Conservation (phyloP, 306 rosid genomes). For the Corylus americana region DNA sequence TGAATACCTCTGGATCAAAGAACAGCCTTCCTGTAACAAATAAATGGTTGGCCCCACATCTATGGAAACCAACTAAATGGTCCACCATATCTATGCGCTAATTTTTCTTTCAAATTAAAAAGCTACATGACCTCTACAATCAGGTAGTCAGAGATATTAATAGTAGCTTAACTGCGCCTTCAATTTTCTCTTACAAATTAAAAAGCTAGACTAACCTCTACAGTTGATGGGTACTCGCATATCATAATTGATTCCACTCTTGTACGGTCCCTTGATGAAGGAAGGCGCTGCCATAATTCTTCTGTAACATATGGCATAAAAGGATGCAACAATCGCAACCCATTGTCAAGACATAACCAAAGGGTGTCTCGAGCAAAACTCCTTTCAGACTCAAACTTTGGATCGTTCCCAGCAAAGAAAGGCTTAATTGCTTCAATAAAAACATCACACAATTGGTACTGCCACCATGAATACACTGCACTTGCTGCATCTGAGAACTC, state of each 20-base stretch:
- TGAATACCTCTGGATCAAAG: neutral
- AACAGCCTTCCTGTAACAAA: neutral
- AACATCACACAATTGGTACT: conserved; percentile 92
- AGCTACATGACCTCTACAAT: neutral
- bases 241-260: conserved; percentile 79
- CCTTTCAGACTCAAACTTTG: conserved; percentile 57
- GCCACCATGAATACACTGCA: conserved; percentile 92
- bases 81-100: neutral
- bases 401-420: conserved; percentile 66
- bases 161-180: neutral
- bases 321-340: conserved; percentile 93
- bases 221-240: conserved; percentile 62
- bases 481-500: conserved; percentile 86
- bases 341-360: conserved; percentile 92
- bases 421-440: conserved; percentile 94
- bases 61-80: neutral
- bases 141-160: neutral
- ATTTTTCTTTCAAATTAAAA: neutral
- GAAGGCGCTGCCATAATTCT: conserved; percentile 99
- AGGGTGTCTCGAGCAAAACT: conserved; percentile 73
- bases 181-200: neutral
- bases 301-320: conserved; percentile 97
- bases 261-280: conserved; percentile 53
- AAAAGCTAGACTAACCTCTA: conserved; percentile 62
- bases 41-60: neutral